Percentiles rank a stretch among this genome's conserved stretches.
Evolutionary conservation across 805 yeast species (phyloP).

Genomic region (Jamesozyma rosinii): DNA sequence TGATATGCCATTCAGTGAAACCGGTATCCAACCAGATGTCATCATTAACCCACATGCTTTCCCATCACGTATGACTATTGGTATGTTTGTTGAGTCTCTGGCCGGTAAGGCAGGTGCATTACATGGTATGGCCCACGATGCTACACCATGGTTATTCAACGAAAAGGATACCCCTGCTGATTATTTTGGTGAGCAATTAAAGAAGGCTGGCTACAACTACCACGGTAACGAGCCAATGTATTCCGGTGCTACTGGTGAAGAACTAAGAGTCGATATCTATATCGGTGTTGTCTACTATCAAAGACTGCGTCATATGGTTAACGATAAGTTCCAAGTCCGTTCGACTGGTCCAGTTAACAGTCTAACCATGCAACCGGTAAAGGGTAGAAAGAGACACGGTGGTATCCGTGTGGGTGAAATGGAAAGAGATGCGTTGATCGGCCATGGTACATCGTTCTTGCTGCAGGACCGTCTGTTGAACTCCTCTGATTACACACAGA

Average conservation of each 20-base stretch:
- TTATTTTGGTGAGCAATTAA: conserved; percentile 89
- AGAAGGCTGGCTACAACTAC: conserved; percentile 83
- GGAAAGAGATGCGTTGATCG: conserved; percentile 98
- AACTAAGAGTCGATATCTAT: conserved; percentile 89
- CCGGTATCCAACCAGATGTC: conserved; percentile 95
- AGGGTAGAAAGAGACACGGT: conserved; percentile 97
- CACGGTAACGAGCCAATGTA: conserved; percentile 99
- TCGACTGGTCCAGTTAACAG: conserved; percentile 97
- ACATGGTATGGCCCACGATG: conserved; percentile 95
- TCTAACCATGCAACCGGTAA: conserved; percentile 97
- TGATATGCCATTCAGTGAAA: conserved; percentile 94
- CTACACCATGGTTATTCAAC: conserved; percentile 91
- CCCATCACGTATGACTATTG: conserved; percentile 99
- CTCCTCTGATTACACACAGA: conserved; percentile 91
- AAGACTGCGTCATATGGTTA: conserved; percentile 97
- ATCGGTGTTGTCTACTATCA: conserved; percentile 96
- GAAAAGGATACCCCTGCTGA: conserved; percentile 95
- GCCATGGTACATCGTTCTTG: conserved; percentile 94
- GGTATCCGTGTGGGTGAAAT: conserved; percentile 99
- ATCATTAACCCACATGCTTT: conserved; percentile 98
- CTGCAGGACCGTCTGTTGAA: conserved; percentile 90
- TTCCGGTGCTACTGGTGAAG: conserved; percentile 98
- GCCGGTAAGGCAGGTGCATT: conserved; percentile 99
- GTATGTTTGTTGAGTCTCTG: conserved; percentile 95
- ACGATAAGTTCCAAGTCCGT: conserved; percentile 98